A percentile compares a stretch with the other conserved stretches of the same genome.
Conservation (phyloP, 2,329 filamentous ascomycete genomes). For the Neurospora sp. region DNA sequence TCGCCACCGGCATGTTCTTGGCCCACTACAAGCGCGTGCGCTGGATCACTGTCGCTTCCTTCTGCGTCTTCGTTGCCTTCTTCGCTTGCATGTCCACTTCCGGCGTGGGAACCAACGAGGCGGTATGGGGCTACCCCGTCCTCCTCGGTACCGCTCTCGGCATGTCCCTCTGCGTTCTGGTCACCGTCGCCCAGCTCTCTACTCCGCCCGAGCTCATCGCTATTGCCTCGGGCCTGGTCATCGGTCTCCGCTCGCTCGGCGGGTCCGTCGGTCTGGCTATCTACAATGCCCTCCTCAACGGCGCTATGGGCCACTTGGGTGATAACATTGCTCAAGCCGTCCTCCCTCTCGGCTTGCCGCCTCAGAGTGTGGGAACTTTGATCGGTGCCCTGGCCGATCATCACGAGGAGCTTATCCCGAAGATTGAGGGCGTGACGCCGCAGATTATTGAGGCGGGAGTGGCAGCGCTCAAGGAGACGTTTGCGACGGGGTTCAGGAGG, state of each 20-base stretch:
- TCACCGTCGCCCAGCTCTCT: conserved; percentile 29
- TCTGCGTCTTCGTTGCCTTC: conserved; percentile 24
- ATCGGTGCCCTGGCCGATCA: conserved; percentile 20
- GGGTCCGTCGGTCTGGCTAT: conserved; percentile 40
- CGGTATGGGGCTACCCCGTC: conserved; percentile 28
- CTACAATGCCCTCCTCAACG: conserved; percentile 19
- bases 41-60: conserved; percentile 18
- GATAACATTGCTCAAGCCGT: conserved; percentile 25
- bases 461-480: conserved; percentile 20
- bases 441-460: conserved; percentile 21
- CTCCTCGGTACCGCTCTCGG: conserved; percentile 26
- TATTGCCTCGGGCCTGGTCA: conserved; percentile 23
- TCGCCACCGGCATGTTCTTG: conserved; percentile 24
- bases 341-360: conserved; percentile 21
- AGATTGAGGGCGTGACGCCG: conserved; percentile 21
- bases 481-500: conserved; percentile 20
- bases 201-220: conserved; percentile 27
- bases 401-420: conserved; percentile 18
- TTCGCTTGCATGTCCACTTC: conserved; percentile 27
- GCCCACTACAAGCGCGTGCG: conserved; percentile 20
- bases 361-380: conserved; percentile 16
- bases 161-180: conserved; percentile 24
- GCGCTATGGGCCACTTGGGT: conserved; percentile 19
- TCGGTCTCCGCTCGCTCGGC: conserved; percentile 32
- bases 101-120: conserved; percentile 10